Evolutionary conservation across 2,329 filamentous ascomycete species (phyloP).

Genomic region (Paracoccidioides lutzii): DNA sequence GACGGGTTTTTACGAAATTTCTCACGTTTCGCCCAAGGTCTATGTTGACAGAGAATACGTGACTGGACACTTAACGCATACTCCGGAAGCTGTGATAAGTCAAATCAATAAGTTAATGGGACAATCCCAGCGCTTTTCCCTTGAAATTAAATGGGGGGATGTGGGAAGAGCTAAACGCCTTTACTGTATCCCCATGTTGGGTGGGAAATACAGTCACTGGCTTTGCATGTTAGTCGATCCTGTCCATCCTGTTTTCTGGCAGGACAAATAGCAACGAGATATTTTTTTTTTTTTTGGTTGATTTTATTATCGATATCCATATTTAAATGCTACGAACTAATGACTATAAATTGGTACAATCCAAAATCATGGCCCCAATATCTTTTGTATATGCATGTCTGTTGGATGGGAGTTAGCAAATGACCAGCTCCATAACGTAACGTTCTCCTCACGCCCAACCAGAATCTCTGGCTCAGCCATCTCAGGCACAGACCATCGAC

Average conservation of each 20-base stretch:
- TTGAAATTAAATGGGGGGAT: constrained; percentile 17
- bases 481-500: background rate
- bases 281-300: background rate
- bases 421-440: background rate
- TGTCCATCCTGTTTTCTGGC: constrained; percentile 13
- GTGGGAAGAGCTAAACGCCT: constrained; percentile 14
- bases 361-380: too few species aligned
- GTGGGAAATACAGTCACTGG: constrained; percentile 14
- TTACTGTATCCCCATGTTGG: constrained; percentile 19
- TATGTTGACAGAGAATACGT: constrained; percentile 16
- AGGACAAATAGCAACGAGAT: background rate
- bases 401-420: too few species aligned
- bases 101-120: constrained; percentile 12
- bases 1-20: constrained; percentile 18
- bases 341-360: background rate
- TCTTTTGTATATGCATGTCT: too few species aligned
- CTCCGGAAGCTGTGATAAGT: constrained; percentile 9
- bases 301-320: background rate
- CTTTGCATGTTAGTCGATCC: constrained; percentile 17
- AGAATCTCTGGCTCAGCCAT: background rate
- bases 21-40: constrained; percentile 17
- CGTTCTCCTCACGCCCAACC: constrained; percentile 1
- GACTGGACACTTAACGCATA: constrained; percentile 17
- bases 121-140: constrained; percentile 11
- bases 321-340: background rate